A percentile compares a stretch with the other conserved stretches of the same genome.
Evolutionary conservation across 306 rosid genomes (phyloP).

Genomic region (Rosa rugosa): DNA sequence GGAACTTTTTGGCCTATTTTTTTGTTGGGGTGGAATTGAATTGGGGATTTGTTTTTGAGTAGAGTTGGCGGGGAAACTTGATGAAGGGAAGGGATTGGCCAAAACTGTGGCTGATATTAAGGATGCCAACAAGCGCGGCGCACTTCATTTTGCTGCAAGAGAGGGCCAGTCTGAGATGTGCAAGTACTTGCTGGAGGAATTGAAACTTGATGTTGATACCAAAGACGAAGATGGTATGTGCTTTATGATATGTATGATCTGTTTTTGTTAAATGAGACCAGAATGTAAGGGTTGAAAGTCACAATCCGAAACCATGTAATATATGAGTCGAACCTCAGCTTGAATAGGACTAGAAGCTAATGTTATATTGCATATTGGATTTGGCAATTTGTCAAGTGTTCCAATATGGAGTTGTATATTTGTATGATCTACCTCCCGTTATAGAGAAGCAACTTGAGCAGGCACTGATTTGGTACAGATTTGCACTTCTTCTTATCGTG

Average conservation of each 20-base stretch:
- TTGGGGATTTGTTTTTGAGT: constrained; percentile 15
- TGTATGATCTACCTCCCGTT: not conserved
- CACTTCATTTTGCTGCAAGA: constrained; percentile 86
- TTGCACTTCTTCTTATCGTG: not conserved
- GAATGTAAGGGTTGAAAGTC: not conserved
- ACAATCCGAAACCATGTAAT: not conserved
- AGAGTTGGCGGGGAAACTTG: constrained; percentile 73
- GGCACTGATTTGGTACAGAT: not conserved
- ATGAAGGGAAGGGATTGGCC: constrained; percentile 67
- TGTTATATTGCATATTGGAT: not conserved
- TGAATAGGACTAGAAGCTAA: not conserved
- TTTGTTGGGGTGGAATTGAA: not conserved
- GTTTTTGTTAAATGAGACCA: not conserved
- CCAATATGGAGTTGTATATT: not conserved
- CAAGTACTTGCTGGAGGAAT: constrained; percentile 62
- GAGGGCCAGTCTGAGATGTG: constrained; percentile 85
- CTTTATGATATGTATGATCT: not conserved
- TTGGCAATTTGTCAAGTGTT: not conserved
- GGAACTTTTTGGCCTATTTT: not conserved
- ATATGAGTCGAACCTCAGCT: not conserved
- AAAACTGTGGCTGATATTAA: constrained; percentile 71
- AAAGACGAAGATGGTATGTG: constrained; percentile 83
- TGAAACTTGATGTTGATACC: constrained; percentile 73
- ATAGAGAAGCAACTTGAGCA: not conserved
- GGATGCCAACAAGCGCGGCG: constrained; percentile 94